These are phyloP conservation scores for Aspergillus sp. DNA, from an alignment of 2,329 filamentous ascomycete species.

Conservation along the genomic window DNA sequence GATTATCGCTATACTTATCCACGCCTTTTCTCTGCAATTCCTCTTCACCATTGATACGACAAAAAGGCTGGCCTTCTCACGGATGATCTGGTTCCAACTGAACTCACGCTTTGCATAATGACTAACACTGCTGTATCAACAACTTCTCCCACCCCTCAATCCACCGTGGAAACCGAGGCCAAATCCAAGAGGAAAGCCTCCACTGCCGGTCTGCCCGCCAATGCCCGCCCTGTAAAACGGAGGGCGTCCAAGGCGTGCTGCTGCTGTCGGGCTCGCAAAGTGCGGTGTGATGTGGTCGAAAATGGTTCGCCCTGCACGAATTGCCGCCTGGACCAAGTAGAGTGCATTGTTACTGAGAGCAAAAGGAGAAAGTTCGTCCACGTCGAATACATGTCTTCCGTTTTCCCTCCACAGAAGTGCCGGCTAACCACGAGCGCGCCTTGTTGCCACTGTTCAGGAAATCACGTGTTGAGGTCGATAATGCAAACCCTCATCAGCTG, in stretches of 20 bases:
- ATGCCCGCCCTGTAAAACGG: constrained; percentile 68
- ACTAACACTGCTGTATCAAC: constrained; percentile 24
- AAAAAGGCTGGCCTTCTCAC: constrained; percentile 12
- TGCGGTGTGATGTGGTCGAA: constrained; percentile 91
- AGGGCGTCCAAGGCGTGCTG: constrained; percentile 90
- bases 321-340: constrained; percentile 63
- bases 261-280: constrained; percentile 84
- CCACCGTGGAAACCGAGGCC: constrained; percentile 32
- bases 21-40: background rate
- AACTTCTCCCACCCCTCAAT: constrained; percentile 17
- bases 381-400: constrained; percentile 17
- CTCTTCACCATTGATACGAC: background rate
- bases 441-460: constrained; percentile 33
- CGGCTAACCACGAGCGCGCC: constrained; percentile 16
- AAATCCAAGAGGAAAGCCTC: constrained; percentile 60
- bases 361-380: constrained; percentile 65
- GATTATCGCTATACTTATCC: background rate
- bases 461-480: constrained; percentile 44
- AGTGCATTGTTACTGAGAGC: constrained; percentile 70
- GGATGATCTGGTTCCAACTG: constrained; percentile 20
- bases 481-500: constrained; percentile 27
- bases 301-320: constrained; percentile 83
- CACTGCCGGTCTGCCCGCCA: constrained; percentile 56
- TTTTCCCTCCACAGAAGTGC: constrained; percentile 5
- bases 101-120: constrained; percentile 27